Evolutionary conservation across 805 yeast species (phyloP).

Genomic region (Tetrapisispora taiwanensis): DNA sequence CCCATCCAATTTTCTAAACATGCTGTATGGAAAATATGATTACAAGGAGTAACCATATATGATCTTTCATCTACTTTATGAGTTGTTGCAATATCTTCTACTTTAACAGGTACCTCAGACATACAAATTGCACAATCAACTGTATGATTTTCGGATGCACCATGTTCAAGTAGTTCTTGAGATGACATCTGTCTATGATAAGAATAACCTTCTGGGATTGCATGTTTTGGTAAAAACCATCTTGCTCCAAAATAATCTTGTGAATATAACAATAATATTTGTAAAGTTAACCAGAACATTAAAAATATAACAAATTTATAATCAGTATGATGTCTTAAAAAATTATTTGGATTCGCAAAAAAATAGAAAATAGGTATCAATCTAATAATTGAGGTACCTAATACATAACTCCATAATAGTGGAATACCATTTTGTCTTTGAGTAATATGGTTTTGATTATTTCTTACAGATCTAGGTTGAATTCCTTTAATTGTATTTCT

Average conservation of each 20-base stretch:
- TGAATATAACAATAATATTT: slow-evolving; percentile 44
- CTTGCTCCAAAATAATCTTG: slow-evolving; percentile 72
- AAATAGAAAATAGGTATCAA: slow-evolving; percentile 57
- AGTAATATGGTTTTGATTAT: slow-evolving; percentile 8
- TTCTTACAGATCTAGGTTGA: slow-evolving; percentile 13
- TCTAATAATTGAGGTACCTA: slow-evolving; percentile 56
- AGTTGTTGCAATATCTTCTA: slow-evolving; percentile 25
- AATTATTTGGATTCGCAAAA: slow-evolving; percentile 42
- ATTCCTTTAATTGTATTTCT: slow-evolving; percentile 41
- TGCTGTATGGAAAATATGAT: slow-evolving; percentile 80
- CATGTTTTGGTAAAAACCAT: slow-evolving; percentile 66
- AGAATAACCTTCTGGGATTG: slow-evolving; percentile 73
- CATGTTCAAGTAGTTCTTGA: slow-evolving; percentile 25
- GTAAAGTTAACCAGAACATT: slow-evolving; percentile 48
- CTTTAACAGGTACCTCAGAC: slow-evolving; percentile 44
- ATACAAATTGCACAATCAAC: slow-evolving; percentile 87
- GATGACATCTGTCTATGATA: slow-evolving; percentile 43
- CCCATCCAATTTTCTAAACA: slow-evolving; percentile 92
- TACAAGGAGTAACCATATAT: slow-evolving; percentile 84
- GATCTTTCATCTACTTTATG: slow-evolving; percentile 34
- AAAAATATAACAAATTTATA: slow-evolving; percentile 38
- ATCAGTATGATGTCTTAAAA: slow-evolving; percentile 63
- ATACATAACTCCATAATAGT: slow-evolving; percentile 65
- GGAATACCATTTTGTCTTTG: slow-evolving; percentile 37
- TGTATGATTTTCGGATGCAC: slow-evolving; percentile 29